A percentile compares a stretch with the other conserved stretches of the same genome.
These are phyloP conservation scores for Penicillium sp. DNA, from an alignment of 2,329 filamentous ascomycete species.

Conservation along the genomic window DNA sequence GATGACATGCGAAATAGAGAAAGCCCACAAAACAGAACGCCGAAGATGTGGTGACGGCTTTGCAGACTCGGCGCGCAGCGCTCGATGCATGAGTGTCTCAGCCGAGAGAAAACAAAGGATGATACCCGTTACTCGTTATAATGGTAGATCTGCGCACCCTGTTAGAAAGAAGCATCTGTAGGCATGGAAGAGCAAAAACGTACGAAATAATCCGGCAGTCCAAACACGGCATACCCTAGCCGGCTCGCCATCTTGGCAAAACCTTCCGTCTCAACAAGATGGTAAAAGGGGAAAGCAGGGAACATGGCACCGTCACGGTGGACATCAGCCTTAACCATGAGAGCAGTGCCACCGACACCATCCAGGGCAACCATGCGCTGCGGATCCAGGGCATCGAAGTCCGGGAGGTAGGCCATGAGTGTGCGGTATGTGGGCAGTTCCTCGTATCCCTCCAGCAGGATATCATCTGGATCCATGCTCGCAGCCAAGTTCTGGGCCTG, in stretches of 20 bases:
- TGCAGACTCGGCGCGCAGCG: constrained; percentile 11
- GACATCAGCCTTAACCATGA: constrained; percentile 93
- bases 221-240: constrained; percentile 76
- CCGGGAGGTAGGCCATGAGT: constrained; percentile 79
- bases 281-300: constrained; percentile 90
- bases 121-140: constrained; percentile 66
- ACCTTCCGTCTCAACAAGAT: constrained; percentile 95
- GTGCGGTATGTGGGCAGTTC: constrained; percentile 89
- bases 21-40: constrained; percentile 3
- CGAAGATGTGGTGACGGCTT: constrained; percentile 2
- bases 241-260: constrained; percentile 96
- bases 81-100: constrained; percentile 6
- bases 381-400: constrained; percentile 48
- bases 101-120: not conserved
- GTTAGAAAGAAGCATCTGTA: constrained; percentile 1
- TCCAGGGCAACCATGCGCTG: constrained; percentile 71
- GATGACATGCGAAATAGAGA: not conserved
- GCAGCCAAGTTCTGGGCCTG: constrained; percentile 68
- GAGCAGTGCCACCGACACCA: constrained; percentile 85
- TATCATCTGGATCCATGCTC: constrained; percentile 84
- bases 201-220: constrained; percentile 97
- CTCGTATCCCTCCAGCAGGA: constrained; percentile 85
- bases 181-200: constrained; percentile 28
- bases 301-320: constrained; percentile 99
- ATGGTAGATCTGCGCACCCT: constrained; percentile 66